Evolutionary conservation across 805 yeast genomes (phyloP).

Genomic region (Candida chauliodis): DNA sequence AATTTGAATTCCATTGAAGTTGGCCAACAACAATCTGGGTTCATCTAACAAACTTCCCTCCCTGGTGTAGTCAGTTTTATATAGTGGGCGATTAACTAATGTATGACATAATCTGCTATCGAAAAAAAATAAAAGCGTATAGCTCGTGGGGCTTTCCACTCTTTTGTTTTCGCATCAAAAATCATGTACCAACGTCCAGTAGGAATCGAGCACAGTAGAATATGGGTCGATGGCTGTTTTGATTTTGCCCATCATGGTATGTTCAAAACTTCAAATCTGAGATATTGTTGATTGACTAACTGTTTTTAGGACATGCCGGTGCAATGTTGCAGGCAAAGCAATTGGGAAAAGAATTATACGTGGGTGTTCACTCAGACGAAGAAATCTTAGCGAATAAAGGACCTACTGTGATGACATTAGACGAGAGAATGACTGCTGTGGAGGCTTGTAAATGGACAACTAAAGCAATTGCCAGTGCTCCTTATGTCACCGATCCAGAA

Average conservation of each 20-base stretch:
- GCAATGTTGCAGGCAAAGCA: constrained; percentile 92
- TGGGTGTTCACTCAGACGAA: constrained; percentile 91
- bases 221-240: constrained; percentile 96
- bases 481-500: constrained; percentile 86
- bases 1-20: constrained; percentile 11
- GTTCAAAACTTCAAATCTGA: no score
- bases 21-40: constrained; percentile 19
- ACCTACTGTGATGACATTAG: constrained; percentile 84
- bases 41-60: constrained; percentile 8
- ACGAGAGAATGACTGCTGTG: constrained; percentile 81
- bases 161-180: no score
- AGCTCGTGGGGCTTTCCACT: no score
- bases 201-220: constrained; percentile 46
- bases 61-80: background rate
- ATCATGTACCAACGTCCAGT: constrained; percentile 42
- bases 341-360: constrained; percentile 69
- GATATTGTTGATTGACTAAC: no score
- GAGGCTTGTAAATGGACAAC: constrained; percentile 90
- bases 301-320: constrained; percentile 68
- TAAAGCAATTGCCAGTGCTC: constrained; percentile 68
- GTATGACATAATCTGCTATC: no score
- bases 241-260: constrained; percentile 94
- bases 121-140: background rate
- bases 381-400: constrained; percentile 84
- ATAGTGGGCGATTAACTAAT: background rate